Evolutionary conservation across 768 basidiomycete genomes (phyloP), one percentile per base, ranked within the genome.

Genomic region (Boletus sp.): DNA sequence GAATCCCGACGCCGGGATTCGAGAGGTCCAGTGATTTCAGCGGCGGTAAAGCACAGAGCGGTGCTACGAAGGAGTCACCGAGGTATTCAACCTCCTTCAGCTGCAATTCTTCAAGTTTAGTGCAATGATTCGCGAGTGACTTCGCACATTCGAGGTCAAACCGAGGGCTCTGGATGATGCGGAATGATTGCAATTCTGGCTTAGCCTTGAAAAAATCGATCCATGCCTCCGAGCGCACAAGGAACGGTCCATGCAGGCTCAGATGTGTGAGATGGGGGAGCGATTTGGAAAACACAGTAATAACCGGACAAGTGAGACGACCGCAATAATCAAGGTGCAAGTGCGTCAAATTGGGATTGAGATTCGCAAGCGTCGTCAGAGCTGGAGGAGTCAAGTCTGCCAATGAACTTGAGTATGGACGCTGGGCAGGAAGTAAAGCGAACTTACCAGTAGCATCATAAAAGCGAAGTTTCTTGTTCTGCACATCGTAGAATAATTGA

Each of bases 401-500:
- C n/a, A 47, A 42, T 30, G 17, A 40, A 40, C 2, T 6, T 66
- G 17, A 67, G 33, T 1, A 50, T 47, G 20, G 9, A 40, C 17
- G n/a, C 2, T 47, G 36, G 11, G 17, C 40, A 15, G 36, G 45
- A 33, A 20, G 42, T 2, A 54, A 12, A 42, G 7, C 17, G 4
- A n/a, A 74, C 89, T 62, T 69, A 96, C 94, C 87, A 0, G 96
- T 97, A 41, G 86, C 89, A 73, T 99, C 97, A 65, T 92, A 95
- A 39, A 99, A 73, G 0, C 80, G 83, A 35, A 99, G 76, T 9
- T 75, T 78, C 4, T 78, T 78, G 60, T 94, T 89, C 24, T 81
- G 73, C 2, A 83, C 75, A 56, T 86, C 86, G 67, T 97, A 95
- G 74, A 99, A 98, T 11, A 99, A 75, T 24, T 79, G 81, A 0